Evolutionary conservation across 2,329 filamentous ascomycete species (phyloP), one percentile per base, ranked within the genome.

Genomic region (Colletotrichum costaricense): DNA sequence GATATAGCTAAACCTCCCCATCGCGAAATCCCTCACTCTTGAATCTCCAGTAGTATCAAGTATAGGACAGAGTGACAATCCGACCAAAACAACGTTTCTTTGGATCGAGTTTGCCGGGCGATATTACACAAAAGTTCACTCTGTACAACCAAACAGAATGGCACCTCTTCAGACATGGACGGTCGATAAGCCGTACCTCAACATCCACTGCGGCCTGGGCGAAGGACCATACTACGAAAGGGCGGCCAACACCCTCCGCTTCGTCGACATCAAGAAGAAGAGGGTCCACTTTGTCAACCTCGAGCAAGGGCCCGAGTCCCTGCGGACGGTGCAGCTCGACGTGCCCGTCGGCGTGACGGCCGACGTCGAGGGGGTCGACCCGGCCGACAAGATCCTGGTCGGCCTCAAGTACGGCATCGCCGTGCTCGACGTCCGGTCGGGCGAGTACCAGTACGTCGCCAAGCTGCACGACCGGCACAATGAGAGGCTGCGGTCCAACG

Each of bases 361-460:
- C 67, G 93, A 98, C 82, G 94, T 98, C 76, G 88, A 91, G 75
- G 90, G 93, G 74, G 85, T 86, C 62, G 88, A 92, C 79, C 86
- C 89, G 4, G 81, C 80, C 62, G 86, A 93, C 63, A 90, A 92
- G 79, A 92, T 98, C 81, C 85, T 94, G 69, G 89, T 96, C 77
- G 95, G 92, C 57, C 91, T 93, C 80, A 97, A 98, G 85, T 89
- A 92, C 80, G 95, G 95, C 73, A 90, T 94, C 77, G 95, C 94
- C n/a, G 86, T 94, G 65, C 88, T 96, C 76, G 90, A 97, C 80
- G 90, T 92, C 74, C 83, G 83, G 77, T 85, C 87, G 26, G 90
- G 87, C 63, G 76, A 80, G 63, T 89, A 89, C 77, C 85, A 90
- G 77, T 87, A 92, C 75, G 76, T 92, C 70, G 81, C 83, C 74